These are phyloP conservation scores for Xylariales sp. DNA, from an alignment of 2,329 filamentous ascomycete genomes.

Conservation along the genomic window DNA sequence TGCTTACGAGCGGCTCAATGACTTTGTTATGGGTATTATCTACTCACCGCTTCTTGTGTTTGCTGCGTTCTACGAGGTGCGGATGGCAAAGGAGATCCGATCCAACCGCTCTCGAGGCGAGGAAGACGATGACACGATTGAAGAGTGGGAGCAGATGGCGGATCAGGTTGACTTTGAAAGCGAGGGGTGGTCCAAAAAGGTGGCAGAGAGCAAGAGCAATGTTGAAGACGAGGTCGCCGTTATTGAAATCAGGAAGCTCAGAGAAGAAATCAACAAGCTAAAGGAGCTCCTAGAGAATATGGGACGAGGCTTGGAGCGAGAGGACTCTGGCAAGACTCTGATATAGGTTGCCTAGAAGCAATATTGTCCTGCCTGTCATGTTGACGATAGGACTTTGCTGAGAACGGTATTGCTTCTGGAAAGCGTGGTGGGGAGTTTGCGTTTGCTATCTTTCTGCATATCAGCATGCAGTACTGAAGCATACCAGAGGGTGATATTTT, in stretches of 20 bases:
- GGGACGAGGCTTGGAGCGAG: slow-evolving; percentile 13
- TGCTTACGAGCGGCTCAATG: slow-evolving; percentile 77
- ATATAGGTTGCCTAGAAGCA: too few relatives aligned
- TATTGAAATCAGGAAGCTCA: slow-evolving; percentile 60
- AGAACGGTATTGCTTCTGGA: too few relatives aligned
- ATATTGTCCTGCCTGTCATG: too few relatives aligned
- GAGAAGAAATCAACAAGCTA: slow-evolving; percentile 53
- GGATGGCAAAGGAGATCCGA: slow-evolving; percentile 61
- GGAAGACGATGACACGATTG: slow-evolving; percentile 79
- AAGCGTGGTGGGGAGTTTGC: too few relatives aligned
- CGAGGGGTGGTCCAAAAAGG: slow-evolving; percentile 81
- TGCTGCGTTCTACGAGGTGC: slow-evolving; percentile 68
- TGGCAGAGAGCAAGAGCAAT: slow-evolving; percentile 72
- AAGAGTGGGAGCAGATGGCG: slow-evolving; percentile 89
- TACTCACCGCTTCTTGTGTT: slow-evolving; percentile 81
- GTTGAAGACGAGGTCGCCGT: slow-evolving; percentile 74
- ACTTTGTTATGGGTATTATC: slow-evolving; percentile 78
- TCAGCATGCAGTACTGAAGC: too few relatives aligned
- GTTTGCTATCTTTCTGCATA: too few relatives aligned
- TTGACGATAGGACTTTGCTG: too few relatives aligned
- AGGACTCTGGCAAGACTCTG: slow-evolving; percentile 12
- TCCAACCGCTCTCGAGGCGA: slow-evolving; percentile 76
- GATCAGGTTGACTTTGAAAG: slow-evolving; percentile 72
- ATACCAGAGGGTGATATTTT: too few relatives aligned
- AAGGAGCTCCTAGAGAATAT: slow-evolving; percentile 39